Evolutionary conservation across 2,329 filamentous ascomycete species (phyloP), one percentile per base, ranked within the genome.

Genomic region (Aureobasidium sp.): DNA sequence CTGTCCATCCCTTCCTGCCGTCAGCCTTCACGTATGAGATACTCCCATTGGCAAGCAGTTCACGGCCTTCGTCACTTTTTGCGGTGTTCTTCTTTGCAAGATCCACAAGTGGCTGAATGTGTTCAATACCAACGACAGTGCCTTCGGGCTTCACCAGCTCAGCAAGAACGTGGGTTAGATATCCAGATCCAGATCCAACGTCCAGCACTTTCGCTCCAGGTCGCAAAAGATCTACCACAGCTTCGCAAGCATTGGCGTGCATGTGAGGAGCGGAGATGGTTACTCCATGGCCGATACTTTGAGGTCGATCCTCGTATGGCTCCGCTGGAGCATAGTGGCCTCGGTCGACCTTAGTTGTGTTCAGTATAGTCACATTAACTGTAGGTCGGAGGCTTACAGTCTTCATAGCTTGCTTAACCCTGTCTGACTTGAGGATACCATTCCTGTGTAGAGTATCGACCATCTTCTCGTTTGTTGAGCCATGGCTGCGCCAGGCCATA

Each of bases 401-500:
- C 49, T 89, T 76, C 80, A 97, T 96, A 61, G 93, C 92, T n/a
- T 84, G 80, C 69, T 87, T 89, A 37, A 96, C 89, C 27, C 82
- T 78, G 3, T 83, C 76, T 65, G 86, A 83, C n/a, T 81, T 87
- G 67, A 97, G 91, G 59, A 97, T 79, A 3, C 82, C 82, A 68
- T 89, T 84, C 44, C 76, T 80, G 72, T 79, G 86, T 62, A 99
- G 81, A 72, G 96, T 96, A 67, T 87, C 82, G 65, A 97, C 80
- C 53, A 99, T 81, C 62, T 86, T 86, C 44, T 77, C 75, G 73
- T 97, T 97, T 31, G 85, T 84, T 5, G 77, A 76, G 64, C 91
- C 93, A 7, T 87, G 89, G 74, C 89, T 91, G 67, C 85, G 84
- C 94, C 94, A 99, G 64, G 93, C 92, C 94, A 99, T 97, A 64